phyloP scores from a whole-genome alignment of 2,329 filamentous ascomycete genomes.

The Pyrenochaeta sp. region DNA sequence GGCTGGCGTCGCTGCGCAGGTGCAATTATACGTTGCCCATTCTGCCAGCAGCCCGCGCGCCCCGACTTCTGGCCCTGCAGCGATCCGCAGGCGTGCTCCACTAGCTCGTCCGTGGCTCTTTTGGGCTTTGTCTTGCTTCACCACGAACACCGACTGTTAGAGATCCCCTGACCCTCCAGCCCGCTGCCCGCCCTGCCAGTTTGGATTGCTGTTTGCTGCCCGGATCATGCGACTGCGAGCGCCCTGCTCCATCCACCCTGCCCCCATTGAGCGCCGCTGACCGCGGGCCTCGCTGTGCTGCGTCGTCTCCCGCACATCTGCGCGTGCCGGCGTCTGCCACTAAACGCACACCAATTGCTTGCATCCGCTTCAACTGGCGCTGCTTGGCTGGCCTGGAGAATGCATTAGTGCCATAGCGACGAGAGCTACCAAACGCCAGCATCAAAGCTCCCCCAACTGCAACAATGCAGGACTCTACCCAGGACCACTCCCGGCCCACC shows the following conservation, averaged over 20 bases:
- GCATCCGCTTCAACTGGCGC: slow-evolving; percentile 13
- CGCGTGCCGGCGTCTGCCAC: slow-evolving; percentile 18
- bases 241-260: slow-evolving; percentile 16
- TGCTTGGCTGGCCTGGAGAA: slow-evolving; percentile 31
- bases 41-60: not conserved
- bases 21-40: slow-evolving; percentile 1
- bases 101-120: slow-evolving; percentile 24
- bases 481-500: slow-evolving; percentile 31
- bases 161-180: too few relatives aligned
- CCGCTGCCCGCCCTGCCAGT: too few relatives aligned
- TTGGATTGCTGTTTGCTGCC: slow-evolving; percentile 23
- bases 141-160: slow-evolving; percentile 25
- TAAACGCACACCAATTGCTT: slow-evolving; percentile 14
- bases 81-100: slow-evolving; percentile 5
- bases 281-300: too few relatives aligned
- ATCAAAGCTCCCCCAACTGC: slow-evolving; percentile 15
- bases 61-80: slow-evolving; percentile 7
- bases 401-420: slow-evolving; percentile 32
- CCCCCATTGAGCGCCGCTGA: too few relatives aligned
- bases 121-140: slow-evolving; percentile 22
- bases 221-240: slow-evolving; percentile 27
- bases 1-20: slow-evolving; percentile 7
- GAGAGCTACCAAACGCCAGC: slow-evolving; percentile 24
- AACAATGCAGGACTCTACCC: slow-evolving; percentile 33
- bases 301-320: slow-evolving; percentile 7